Conservation (phyloP, 495 filamentous ascomycete genomes). For the Melanomma pulvis-pyrius region DNA sequence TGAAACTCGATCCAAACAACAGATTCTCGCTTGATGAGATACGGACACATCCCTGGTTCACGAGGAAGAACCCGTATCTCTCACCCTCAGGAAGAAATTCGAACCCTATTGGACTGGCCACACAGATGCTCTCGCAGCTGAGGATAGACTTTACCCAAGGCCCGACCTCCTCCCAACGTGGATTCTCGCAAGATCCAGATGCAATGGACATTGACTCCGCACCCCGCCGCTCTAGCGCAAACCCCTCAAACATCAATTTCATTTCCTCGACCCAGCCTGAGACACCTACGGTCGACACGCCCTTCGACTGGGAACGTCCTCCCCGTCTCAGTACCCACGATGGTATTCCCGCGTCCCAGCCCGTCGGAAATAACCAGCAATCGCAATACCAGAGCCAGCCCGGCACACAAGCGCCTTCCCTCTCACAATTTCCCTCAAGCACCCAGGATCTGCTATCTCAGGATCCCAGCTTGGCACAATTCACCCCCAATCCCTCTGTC, state of each 20-base stretch:
- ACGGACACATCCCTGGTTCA: slow-evolving; percentile 93
- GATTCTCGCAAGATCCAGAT: slow-evolving; percentile 43
- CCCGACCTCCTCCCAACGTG: slow-evolving; percentile 56
- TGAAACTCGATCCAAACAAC: slow-evolving; percentile 72
- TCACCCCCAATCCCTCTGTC: slow-evolving; percentile 76
- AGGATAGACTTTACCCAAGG: slow-evolving; percentile 83
- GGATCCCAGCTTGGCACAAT: slow-evolving; percentile 91
- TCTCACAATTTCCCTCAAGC: slow-evolving; percentile 35
- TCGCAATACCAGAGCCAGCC: slow-evolving; percentile 35
- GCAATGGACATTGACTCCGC: slow-evolving; percentile 52
- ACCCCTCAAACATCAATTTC: slow-evolving; percentile 24
- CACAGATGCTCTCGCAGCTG: slow-evolving; percentile 89
- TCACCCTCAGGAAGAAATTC: slow-evolving; percentile 71
- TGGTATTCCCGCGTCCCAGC: slow-evolving; percentile 55
- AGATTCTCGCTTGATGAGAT: slow-evolving; percentile 90
- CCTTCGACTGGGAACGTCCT: slow-evolving; percentile 73
- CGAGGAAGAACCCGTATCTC: slow-evolving; percentile 76
- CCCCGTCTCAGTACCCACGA: slow-evolving; percentile 41
- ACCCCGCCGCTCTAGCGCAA: slow-evolving; percentile 28
- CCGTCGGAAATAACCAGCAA: slow-evolving; percentile 40
- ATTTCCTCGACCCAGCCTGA: slow-evolving; percentile 81
- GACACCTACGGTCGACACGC: slow-evolving; percentile 62
- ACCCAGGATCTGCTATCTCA: slow-evolving; percentile 71
- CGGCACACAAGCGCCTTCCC: slow-evolving; percentile 39
- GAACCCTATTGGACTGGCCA: slow-evolving; percentile 81